Evolutionary conservation across 495 filamentous ascomycete species (phyloP).

Genomic region (Aspergillus steynii): DNA sequence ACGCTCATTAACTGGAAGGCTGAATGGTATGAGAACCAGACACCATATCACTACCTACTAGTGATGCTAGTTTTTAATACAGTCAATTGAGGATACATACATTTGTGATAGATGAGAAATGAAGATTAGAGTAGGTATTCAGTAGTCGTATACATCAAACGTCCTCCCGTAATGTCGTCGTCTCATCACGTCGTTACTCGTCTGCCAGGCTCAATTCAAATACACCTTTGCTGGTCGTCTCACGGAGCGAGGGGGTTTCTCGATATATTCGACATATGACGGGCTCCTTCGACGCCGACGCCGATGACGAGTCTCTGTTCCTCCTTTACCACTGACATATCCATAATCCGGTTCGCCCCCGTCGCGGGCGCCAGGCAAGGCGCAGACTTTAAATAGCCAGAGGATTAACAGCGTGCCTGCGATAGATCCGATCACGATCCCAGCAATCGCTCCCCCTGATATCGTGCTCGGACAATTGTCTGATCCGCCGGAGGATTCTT

Average conservation of each 20-base stretch:
- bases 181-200: background rate
- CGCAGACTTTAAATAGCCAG: slow-evolving; percentile 47
- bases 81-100: too few species aligned
- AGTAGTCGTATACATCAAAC: background rate
- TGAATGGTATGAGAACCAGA: too few species aligned
- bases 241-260: slow-evolving; percentile 36
- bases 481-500: slow-evolving; percentile 18
- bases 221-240: slow-evolving; percentile 41
- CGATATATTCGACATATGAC: slow-evolving; percentile 34
- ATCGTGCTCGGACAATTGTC: slow-evolving; percentile 42
- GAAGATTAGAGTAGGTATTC: too few species aligned
- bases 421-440: slow-evolving; percentile 61
- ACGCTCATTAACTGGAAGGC: too few species aligned
- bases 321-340: slow-evolving; percentile 20
- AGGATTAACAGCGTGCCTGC: slow-evolving; percentile 53
- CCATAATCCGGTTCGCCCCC: slow-evolving; percentile 28
- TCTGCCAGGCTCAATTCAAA: slow-evolving; percentile 17
- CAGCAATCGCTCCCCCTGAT: slow-evolving; percentile 56
- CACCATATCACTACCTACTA: too few species aligned
- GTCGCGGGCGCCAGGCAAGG: slow-evolving; percentile 24
- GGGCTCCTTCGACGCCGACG: slow-evolving; percentile 25
- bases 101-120: too few species aligned
- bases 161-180: background rate
- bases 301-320: slow-evolving; percentile 15
- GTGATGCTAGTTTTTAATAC: too few species aligned